phyloP scores from a whole-genome alignment of 345 rosid species.

The Barbarea vulgaris region DNA sequence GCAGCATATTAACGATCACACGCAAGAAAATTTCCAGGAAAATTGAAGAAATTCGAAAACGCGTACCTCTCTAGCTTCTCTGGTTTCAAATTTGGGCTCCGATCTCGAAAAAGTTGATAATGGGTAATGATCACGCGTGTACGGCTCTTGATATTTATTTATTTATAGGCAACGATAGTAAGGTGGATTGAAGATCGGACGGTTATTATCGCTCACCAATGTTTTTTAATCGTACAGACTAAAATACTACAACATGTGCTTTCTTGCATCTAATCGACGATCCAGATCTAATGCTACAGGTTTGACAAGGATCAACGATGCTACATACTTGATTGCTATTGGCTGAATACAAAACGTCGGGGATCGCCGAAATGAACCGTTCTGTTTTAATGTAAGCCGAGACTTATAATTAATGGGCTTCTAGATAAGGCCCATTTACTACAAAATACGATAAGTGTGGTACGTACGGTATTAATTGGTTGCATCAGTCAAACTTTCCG shows the following conservation, averaged over 20 bases:
- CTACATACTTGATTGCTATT: background rate
- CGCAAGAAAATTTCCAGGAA: background rate
- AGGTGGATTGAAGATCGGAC: conserved; percentile 14
- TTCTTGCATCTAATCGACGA: conserved; percentile 18
- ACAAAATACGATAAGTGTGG: background rate
- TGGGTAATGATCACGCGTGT: background rate
- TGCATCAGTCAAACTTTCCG: conserved; percentile 23
- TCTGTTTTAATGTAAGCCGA: background rate
- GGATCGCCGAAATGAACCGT: conserved; percentile 9
- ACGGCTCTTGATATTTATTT: conserved; percentile 1
- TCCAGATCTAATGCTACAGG: background rate
- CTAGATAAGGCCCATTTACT: conserved; percentile 17
- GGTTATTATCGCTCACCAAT: conserved; percentile 21
- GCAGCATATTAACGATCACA: background rate
- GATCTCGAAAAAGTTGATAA: background rate
- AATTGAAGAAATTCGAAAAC: background rate
- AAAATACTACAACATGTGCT: conserved; percentile 28
- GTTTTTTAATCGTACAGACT: conserved; percentile 30
- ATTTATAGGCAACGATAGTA: conserved; percentile 36
- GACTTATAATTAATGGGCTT: background rate
- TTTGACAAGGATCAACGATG: conserved; percentile 25
- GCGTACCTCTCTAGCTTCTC: conserved; percentile 26
- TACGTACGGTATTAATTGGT: background rate
- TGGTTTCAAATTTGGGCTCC: conserved; percentile 20
- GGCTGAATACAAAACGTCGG: background rate